These are phyloP conservation scores for Phytophthora pinifolia DNA, from an alignment of 352 stramenopile genomes.

Conservation along the genomic window DNA sequence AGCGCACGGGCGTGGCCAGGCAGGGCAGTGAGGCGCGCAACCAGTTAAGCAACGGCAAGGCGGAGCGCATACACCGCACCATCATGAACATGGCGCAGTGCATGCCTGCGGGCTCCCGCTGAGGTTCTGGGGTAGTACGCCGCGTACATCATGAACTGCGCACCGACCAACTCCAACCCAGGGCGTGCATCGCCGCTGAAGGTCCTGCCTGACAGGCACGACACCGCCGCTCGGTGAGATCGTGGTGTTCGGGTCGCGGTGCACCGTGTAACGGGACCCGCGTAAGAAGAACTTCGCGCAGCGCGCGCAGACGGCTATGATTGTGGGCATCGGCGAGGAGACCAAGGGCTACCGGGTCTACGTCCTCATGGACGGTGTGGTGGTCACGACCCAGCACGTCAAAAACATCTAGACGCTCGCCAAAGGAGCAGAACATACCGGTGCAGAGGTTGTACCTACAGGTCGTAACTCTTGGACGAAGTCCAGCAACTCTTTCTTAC, in stretches of 20 bases:
- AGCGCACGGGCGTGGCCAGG: too few relatives aligned
- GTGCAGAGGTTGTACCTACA: too few relatives aligned
- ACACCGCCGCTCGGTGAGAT: conserved; percentile 5
- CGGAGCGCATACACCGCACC: conserved; percentile 3
- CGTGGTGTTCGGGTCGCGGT: conserved; percentile 7
- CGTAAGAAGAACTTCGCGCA: conserved; percentile 5
- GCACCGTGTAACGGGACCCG: conserved; percentile 9
- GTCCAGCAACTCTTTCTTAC: too few relatives aligned
- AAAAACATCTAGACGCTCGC: too few relatives aligned
- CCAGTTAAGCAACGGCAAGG: conserved; percentile 32
- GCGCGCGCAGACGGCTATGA: conserved; percentile 4
- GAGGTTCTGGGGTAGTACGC: conserved; percentile 34
- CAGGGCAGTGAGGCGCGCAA: conserved; percentile 29
- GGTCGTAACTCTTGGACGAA: too few relatives aligned
- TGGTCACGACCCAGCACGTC: conserved; percentile 17
- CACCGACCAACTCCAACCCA: conserved; percentile 16
- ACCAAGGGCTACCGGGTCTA: too few relatives aligned
- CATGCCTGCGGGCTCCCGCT: conserved; percentile 27
- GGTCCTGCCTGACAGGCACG: background rate
- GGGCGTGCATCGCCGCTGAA: conserved; percentile 5
- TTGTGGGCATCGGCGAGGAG: conserved; percentile 10
- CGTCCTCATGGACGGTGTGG: too few relatives aligned
- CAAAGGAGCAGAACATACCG: too few relatives aligned
- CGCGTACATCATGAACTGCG: conserved; percentile 20
- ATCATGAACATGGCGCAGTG: conserved; percentile 31